Conservation (phyloP, 805 yeast genomes). For the Tetrapisispora pingtungensis region DNA sequence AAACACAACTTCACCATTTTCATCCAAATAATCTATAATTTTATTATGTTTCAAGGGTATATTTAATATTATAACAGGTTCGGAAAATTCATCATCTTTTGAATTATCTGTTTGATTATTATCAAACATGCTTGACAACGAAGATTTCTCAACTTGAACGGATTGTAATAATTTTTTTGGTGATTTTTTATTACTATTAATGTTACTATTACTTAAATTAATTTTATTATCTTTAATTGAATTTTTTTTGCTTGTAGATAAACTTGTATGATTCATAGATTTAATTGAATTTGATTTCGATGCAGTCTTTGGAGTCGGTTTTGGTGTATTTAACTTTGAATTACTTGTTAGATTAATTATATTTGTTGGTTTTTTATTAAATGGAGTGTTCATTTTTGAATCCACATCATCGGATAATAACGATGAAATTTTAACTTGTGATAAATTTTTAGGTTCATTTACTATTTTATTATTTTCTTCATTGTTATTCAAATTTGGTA, state of each 20-base stretch:
- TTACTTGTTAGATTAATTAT: neutral
- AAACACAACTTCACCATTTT: constrained; percentile 28
- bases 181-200: constrained; percentile 5
- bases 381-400: neutral
- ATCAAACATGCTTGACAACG: constrained; percentile 14
- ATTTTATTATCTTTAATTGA: neutral
- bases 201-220: neutral
- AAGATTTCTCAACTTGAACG: constrained; percentile 17
- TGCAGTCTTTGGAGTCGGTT: neutral
- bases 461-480: no score
- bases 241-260: neutral
- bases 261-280: neutral
- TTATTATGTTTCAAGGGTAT: constrained; percentile 23
- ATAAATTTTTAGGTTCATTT: neutral
- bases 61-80: constrained; percentile 21
- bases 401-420: constrained; percentile 6
- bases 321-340: neutral
- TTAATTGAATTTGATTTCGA: neutral
- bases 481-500: constrained; percentile 12
- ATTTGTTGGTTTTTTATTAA: neutral
- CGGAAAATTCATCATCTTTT: constrained; percentile 9
- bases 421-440: constrained; percentile 12
- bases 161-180: constrained; percentile 17
- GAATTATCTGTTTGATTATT: constrained; percentile 4
- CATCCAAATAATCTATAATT: constrained; percentile 25